A percentile compares a stretch with the other conserved stretches of the same genome.
Conservation (phyloP, 805 yeast genomes). For the Nakazawaea siamensis region DNA sequence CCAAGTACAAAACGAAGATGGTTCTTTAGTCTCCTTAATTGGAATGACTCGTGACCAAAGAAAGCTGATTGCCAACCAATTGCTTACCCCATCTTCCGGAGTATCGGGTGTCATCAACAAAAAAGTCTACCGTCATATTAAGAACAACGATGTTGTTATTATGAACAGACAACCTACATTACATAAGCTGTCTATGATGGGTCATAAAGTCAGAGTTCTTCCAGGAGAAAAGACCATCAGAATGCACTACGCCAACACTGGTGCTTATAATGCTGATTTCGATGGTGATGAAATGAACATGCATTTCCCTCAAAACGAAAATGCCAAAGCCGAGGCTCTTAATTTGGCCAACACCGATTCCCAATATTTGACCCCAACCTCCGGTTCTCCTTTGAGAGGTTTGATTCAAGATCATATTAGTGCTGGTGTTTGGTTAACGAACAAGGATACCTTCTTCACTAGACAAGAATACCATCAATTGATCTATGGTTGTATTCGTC, state of each 20-base stretch:
- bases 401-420: slow-evolving; percentile 97
- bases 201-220: slow-evolving; percentile 92
- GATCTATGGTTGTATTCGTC: slow-evolving; percentile 87
- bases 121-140: slow-evolving; percentile 90
- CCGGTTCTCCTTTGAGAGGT: slow-evolving; percentile 98
- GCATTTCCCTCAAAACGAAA: slow-evolving; percentile 98
- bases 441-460: slow-evolving; percentile 83
- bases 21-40: slow-evolving; percentile 67
- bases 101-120: slow-evolving; percentile 67
- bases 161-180: slow-evolving; percentile 99
- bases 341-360: slow-evolving; percentile 95
- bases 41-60: slow-evolving; percentile 93
- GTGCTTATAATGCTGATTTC: slow-evolving; percentile 98
- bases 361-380: slow-evolving; percentile 95
- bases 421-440: slow-evolving; percentile 98
- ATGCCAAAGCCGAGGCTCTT: slow-evolving; percentile 93
- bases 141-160: slow-evolving; percentile 88
- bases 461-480: slow-evolving; percentile 91
- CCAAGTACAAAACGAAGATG: slow-evolving; percentile 94
- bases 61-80: slow-evolving; percentile 88
- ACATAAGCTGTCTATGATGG: slow-evolving; percentile 99
- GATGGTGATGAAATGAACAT: slow-evolving; percentile 99
- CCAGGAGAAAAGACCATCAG: slow-evolving; percentile 97
- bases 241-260: slow-evolving; percentile 96
- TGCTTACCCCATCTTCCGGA: slow-evolving; percentile 72